A percentile compares a stretch with the other conserved stretches of the same genome.
Conservation (phyloP, 139 green algal genomes). For the Monoraphidium neglectum region DNA sequence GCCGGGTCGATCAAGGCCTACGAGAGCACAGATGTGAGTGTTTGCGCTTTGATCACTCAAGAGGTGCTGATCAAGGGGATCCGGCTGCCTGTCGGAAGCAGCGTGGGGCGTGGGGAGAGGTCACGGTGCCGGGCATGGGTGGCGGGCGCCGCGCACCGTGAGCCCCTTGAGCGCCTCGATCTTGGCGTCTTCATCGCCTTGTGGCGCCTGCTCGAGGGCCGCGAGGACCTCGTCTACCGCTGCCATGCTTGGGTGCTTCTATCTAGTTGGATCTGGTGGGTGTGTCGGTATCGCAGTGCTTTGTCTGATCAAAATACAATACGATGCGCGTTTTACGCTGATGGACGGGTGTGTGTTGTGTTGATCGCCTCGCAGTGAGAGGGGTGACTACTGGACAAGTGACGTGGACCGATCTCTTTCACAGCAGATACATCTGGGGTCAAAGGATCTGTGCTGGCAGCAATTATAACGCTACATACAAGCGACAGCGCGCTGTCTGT, state of each 20-base stretch:
- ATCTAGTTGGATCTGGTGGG: background rate
- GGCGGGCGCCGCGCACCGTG: background rate
- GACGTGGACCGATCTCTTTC: too few relatives aligned
- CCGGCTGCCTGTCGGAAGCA: too few relatives aligned
- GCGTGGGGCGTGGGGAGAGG: too few relatives aligned
- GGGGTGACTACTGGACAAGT: too few relatives aligned
- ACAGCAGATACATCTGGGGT: too few relatives aligned
- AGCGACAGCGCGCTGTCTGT: background rate
- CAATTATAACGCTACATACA: background rate
- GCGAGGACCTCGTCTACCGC: conserved; percentile 12
- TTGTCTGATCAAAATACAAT: too few relatives aligned
- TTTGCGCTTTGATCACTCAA: too few relatives aligned
- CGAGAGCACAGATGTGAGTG: too few relatives aligned
- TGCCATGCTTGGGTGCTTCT: conserved; percentile 1
- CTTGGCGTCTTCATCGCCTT: conserved; percentile 11
- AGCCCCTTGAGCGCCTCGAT: conserved; percentile 10
- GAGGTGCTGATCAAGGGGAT: too few relatives aligned
- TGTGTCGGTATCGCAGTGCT: background rate
- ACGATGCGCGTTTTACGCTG: background rate
- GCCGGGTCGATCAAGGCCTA: too few relatives aligned
- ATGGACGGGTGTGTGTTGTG: background rate
- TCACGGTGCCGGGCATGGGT: too few relatives aligned
- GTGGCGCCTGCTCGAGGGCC: background rate
- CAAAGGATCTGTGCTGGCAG: too few relatives aligned
- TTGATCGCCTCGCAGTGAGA: background rate